Evolutionary conservation across 1,284 basidiomycete species (phyloP).

Genomic region (Cryptococcus sp.): DNA sequence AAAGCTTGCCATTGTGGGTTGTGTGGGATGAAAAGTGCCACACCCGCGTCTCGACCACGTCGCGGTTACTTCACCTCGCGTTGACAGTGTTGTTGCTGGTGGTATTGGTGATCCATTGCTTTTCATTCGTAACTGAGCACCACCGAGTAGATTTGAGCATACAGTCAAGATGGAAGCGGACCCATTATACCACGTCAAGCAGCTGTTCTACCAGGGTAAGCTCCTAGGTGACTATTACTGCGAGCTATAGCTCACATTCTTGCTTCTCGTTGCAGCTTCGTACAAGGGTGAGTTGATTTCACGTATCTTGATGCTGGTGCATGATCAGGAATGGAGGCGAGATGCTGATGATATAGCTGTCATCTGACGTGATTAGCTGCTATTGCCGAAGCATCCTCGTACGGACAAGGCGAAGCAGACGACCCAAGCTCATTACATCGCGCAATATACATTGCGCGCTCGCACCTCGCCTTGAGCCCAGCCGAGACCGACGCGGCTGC

Average conservation of each 20-base stretch:
- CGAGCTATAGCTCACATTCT: background rate
- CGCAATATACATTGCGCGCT: constrained; percentile 78
- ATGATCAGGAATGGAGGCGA: no score
- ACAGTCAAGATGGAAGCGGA: constrained; percentile 68
- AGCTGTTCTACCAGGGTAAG: constrained; percentile 77
- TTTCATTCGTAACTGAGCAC: no score
- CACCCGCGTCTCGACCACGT: constrained; percentile 1
- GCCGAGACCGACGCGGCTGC: constrained; percentile 61
- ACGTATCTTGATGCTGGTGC: background rate
- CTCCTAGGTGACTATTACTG: background rate
- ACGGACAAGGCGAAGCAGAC: constrained; percentile 33
- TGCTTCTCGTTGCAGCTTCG: constrained; percentile 36
- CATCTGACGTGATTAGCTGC: constrained; percentile 30
- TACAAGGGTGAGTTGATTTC: constrained; percentile 43
- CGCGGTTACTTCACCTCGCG: constrained; percentile 1
- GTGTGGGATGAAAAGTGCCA: constrained; percentile 1
- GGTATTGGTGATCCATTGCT: background rate
- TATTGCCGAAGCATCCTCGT: constrained; percentile 46
- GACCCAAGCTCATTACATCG: constrained; percentile 56
- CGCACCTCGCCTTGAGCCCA: constrained; percentile 74
- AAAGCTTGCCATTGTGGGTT: no score
- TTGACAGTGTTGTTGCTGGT: background rate
- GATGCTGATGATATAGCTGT: background rate
- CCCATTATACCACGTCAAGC: constrained; percentile 77
- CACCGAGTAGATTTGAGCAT: no score